phyloP scores from a whole-genome alignment of 345 rosid species.

The Citrus mangshanensis region DNA sequence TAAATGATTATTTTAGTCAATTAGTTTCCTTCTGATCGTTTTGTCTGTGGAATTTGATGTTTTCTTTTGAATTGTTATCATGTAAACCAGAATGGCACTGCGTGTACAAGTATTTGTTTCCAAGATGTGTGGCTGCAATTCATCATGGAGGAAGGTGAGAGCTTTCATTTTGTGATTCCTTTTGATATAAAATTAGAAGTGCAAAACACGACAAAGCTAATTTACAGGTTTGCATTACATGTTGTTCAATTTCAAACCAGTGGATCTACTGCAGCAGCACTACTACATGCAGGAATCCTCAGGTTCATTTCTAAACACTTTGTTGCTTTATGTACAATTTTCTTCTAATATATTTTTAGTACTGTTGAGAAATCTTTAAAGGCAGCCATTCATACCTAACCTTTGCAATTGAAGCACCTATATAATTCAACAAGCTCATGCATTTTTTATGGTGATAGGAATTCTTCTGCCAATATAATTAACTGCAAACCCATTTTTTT shows the following conservation, averaged over 20 bases:
- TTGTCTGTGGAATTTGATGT: too few species aligned
- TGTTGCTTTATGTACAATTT: neutral
- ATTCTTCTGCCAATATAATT: neutral
- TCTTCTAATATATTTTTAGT: neutral
- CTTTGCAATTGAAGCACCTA: too few species aligned
- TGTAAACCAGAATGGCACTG: conserved; percentile 27
- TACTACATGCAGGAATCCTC: conserved; percentile 69
- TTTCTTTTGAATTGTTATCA: too few species aligned
- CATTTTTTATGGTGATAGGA: neutral
- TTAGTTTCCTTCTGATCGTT: too few species aligned
- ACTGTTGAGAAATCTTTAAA: neutral
- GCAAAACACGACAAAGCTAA: conserved; percentile 7
- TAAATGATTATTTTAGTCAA: too few species aligned
- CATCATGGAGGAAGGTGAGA: conserved; percentile 96
- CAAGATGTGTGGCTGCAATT: conserved; percentile 67
- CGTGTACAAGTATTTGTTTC: conserved; percentile 71
- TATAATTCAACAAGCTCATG: neutral
- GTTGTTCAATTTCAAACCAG: conserved; percentile 30
- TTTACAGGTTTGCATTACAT: conserved; percentile 8
- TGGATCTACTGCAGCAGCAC: conserved; percentile 90
- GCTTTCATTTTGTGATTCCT: neutral
- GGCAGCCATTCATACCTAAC: neutral
- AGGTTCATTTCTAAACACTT: conserved; percentile 42
- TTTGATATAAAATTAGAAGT: conserved; percentile 4
- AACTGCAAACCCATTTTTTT: neutral